Evolutionary conservation across 305 asterid genomes (phyloP), one percentile per base, ranked within the genome.

Genomic region (Rubia tinctorum): DNA sequence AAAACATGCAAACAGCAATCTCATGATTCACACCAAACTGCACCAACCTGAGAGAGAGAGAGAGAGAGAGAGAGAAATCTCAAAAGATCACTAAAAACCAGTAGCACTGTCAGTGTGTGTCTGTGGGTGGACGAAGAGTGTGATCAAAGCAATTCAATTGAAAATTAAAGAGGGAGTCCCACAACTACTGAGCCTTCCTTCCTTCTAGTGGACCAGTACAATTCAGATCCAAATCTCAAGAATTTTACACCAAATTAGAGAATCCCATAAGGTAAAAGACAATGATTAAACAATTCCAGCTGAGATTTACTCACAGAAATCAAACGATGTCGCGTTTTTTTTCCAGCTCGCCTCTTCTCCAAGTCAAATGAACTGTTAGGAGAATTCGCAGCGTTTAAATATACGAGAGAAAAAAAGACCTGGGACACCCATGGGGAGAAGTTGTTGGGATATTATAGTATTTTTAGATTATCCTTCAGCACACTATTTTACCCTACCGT

Each of bases 181-280:
- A 56, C 63, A 63, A 53, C 60, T 18, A 39, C 60, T 25, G 20
- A 25, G 3, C 20, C 63, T 42, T 25, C 67, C 25, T 71, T 66
- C 44, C 34, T 65, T 43, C 5, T 27, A 27, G 30, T 27, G 30
- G 30, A 27, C 30, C 4, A 37, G 7, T 7, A 64, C 22, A 66
- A 40, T 66, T 40, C 75, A 72, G 72, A 81, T 81, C 80, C 76
- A 74, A 60, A 72, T 81, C 74, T 44, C 45, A n/a, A 6, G 7
- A 12, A 5, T 49, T 61, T 20, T 18, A 39, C 73, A 18, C 34
- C 70, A 42, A 17, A 20, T 66, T 43, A n/a, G 49, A 2, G 14
- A 66, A n/a, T 18, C 30, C 15, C 70, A 42, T 8, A n/a, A 66
- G 44, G n/a, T 7, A 15, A 67, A 45, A 37, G n/a, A 25, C 64